phyloP scores from a whole-genome alignment of 495 filamentous ascomycete genomes.

The Penicillium parvum region DNA sequence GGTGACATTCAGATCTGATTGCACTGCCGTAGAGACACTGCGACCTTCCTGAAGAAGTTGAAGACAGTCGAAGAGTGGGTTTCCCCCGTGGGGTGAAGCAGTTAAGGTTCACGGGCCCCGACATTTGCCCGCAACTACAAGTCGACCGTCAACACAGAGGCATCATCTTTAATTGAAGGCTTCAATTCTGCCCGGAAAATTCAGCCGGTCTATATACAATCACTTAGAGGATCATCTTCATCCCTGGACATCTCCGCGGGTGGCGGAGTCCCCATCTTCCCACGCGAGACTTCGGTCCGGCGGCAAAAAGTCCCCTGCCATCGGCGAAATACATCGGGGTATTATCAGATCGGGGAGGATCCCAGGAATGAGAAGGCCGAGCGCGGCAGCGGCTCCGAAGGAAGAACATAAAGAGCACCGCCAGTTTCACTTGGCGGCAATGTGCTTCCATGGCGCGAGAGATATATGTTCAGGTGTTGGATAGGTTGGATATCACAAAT shows the following conservation, averaged over 20 bases:
- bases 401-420: not conserved
- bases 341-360: too few relatives aligned
- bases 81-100: conserved; percentile 2
- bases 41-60: conserved; percentile 16
- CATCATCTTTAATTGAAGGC: not conserved
- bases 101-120: conserved; percentile 3
- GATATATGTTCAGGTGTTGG: conserved; percentile 3
- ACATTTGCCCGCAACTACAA: too few relatives aligned
- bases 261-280: not conserved
- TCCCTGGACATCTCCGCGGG: not conserved
- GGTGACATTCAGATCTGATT: too few relatives aligned
- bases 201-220: not conserved
- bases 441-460: not conserved
- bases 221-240: not conserved
- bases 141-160: conserved; percentile 5
- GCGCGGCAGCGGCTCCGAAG: not conserved
- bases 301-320: too few relatives aligned
- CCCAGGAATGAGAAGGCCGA: conserved; percentile 3
- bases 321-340: too few relatives aligned
- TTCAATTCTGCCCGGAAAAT: too few relatives aligned
- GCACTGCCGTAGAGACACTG: too few relatives aligned
- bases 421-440: not conserved
- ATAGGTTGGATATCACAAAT: conserved; percentile 12
- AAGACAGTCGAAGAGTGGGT: conserved; percentile 3
- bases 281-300: not conserved